Percentiles rank a stretch among this genome's conserved stretches.
Conservation (phyloP, 371 early-diverging fungal species). For the Dipsacomyces acuminosporus region DNA sequence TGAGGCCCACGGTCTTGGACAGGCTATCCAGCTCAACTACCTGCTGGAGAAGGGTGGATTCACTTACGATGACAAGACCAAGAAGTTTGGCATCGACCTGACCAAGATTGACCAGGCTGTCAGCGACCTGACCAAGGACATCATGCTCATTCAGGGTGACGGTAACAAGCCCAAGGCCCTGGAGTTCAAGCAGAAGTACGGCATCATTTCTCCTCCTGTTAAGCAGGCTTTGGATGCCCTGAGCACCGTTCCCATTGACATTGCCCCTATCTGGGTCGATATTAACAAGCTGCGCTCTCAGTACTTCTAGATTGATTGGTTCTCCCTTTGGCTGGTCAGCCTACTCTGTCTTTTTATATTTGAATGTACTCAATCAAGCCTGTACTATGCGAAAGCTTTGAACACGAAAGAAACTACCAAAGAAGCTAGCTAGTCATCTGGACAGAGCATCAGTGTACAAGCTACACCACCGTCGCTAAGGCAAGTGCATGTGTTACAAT, state of each 20-base stretch:
- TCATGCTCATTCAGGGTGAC: conserved; percentile 73
- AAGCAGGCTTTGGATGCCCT: conserved; percentile 55
- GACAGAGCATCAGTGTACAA: too few species aligned
- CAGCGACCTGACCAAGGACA: conserved; percentile 58
- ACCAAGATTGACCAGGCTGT: conserved; percentile 63
- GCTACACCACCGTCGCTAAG: too few species aligned
- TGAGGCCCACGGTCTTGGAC: conserved; percentile 75
- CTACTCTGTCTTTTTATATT: neutral
- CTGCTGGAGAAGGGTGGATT: conserved; percentile 68
- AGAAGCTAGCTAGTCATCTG: too few species aligned
- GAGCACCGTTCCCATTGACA: conserved; percentile 49
- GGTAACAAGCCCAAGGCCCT: conserved; percentile 65
- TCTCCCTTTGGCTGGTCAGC: neutral
- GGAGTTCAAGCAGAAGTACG: conserved; percentile 60
- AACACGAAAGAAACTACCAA: too few species aligned
- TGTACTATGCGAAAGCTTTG: too few species aligned
- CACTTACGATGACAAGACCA: conserved; percentile 47
- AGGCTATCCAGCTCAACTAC: conserved; percentile 70
- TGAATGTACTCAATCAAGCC: neutral
- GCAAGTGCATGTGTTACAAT: too few species aligned
- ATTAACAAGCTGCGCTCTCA: conserved; percentile 18
- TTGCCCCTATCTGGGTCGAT: conserved; percentile 45
- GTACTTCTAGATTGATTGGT: too few species aligned
- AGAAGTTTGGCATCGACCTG: conserved; percentile 62
- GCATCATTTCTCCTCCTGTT: conserved; percentile 51